These are phyloP conservation scores for Eucalyptus decipiens DNA, from an alignment of 345 rosid species.

Conservation along the genomic window DNA sequence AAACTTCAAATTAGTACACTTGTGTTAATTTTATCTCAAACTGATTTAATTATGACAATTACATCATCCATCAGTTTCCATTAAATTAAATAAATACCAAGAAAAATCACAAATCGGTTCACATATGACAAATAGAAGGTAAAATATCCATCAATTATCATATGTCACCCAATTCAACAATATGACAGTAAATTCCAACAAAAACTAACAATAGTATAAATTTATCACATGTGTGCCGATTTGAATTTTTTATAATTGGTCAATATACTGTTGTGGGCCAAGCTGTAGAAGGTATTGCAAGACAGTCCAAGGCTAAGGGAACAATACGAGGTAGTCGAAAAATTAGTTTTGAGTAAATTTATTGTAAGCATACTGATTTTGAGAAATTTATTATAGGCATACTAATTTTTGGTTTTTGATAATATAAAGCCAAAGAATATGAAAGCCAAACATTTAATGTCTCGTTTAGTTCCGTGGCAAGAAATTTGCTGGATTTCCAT, in stretches of 20 bases:
- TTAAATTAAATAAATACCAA: too few species aligned
- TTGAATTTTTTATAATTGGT: too few species aligned
- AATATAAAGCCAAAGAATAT: neutral
- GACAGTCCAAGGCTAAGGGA: fast-evolving
- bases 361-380: fast-evolving
- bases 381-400: fast-evolving
- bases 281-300: too few species aligned
- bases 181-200: fast-evolving
- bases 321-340: too few species aligned
- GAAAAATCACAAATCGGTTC: fast-evolving
- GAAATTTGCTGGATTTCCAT: neutral
- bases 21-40: too few species aligned
- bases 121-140: fast-evolving
- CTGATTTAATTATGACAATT: too few species aligned
- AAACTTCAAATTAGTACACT: too few species aligned
- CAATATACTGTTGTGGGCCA: fast-evolving
- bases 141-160: too few species aligned
- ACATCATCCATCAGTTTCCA: fast-evolving
- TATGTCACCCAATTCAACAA: fast-evolving
- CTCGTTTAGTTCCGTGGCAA: too few species aligned
- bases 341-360: too few species aligned
- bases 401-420: fast-evolving
- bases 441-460: neutral
- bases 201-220: too few species aligned
- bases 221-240: fast-evolving